Base-by-base conservation (phyloP, 129 eudicot species). In the Rutidosis leptorrhynchoides region DNA sequence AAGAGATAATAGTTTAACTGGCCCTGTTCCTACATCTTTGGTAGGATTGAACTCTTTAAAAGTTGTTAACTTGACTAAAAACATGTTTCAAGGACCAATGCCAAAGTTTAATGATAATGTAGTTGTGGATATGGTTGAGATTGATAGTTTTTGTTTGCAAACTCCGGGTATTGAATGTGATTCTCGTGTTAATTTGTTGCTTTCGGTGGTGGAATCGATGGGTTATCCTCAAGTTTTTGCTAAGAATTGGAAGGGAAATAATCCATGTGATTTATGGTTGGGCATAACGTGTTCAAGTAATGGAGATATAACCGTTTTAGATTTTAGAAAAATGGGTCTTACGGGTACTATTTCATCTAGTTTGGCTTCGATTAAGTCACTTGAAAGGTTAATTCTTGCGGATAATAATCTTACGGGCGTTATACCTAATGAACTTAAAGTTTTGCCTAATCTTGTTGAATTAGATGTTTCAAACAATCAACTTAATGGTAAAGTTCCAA, bases 191-290 rank as follows among this genome's bases (percentile, higher is more conserved):
- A 82, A 25, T 67, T 7, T 48, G 53, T 33, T 75, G 69, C 67
- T 86, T 80, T 80, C 86, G 1, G 81, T 84, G 4, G 76, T 82
- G 15, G 86, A 78, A 9, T 89, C 91, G 53, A 83, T 94, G 20
- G 93, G 83, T 61, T 94, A 86, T 56, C 96, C 99, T 2, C 35
- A 61, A 1, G 69, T 66, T 75, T 84, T 94, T 63, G 89, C 83
- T 37, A 67, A 63, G 24, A 84, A 88, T 1, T 94, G 99, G 99
- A 70, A 87, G 0, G 96, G 93, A 21, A 89, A 94, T 58, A 62
- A 86, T 54, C 99, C 96, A 0, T 94, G 97, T 80, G 60, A 69
- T 64, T 75, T 74, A 19, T 94, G 99, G 99, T 58, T 84, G 69
- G 99, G 99, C 30, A 71, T 89, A 37, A 77, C 81, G 22, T 94